Evolutionary conservation across 2,329 filamentous ascomycete genomes (phyloP), one percentile per base, ranked within the genome.

Genomic region (Ceratocystiopsis minuta): DNA sequence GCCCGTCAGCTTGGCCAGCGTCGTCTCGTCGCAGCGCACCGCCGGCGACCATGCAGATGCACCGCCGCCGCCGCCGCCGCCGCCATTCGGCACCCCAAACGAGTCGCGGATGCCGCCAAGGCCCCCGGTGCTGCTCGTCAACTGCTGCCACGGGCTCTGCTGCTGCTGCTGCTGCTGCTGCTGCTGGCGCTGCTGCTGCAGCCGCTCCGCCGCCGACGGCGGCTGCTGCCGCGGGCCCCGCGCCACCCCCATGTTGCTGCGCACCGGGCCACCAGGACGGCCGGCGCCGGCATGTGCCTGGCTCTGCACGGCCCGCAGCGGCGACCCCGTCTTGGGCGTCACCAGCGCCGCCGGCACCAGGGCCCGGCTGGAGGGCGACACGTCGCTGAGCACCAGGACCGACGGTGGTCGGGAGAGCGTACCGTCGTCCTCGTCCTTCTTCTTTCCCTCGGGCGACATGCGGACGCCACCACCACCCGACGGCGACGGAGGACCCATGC

Each of bases 331-430:
- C 20, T 18, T 37, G n/a, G 28, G 17, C 14, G 39, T 42, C 16
- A 36, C 24, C 37, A 44, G 43, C 12, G 43, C 43, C 14, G 39
- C 43, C 16, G 43, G 39, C 36, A 44, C 28, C 15, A 44, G 36
- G 13, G 16, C 15, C 6, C 24, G 24, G 9, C 24, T 28, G 5
- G 24, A 28, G 6, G 24, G 24, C 24, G 24, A 28, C 24, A 28
- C 24, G 24, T 28, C 24, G 6, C 24, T 10, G 24, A 28, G 24
- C 24, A 28, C 24, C 24, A 28, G 24, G 7, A 28, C 11, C 4
- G 20, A 20, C 20, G 20, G 20, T 7, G 20, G 20, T 7, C 20
- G 20, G 4, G 20, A 4, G 4, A 20, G 20, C 4, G 20, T 20
- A 10, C 24, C 24, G 9, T 28, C 24, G 24, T 28, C 24, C 7